Conservation (phyloP, 23 red algal species). For the Gracilaria vermiculophylla region DNA sequence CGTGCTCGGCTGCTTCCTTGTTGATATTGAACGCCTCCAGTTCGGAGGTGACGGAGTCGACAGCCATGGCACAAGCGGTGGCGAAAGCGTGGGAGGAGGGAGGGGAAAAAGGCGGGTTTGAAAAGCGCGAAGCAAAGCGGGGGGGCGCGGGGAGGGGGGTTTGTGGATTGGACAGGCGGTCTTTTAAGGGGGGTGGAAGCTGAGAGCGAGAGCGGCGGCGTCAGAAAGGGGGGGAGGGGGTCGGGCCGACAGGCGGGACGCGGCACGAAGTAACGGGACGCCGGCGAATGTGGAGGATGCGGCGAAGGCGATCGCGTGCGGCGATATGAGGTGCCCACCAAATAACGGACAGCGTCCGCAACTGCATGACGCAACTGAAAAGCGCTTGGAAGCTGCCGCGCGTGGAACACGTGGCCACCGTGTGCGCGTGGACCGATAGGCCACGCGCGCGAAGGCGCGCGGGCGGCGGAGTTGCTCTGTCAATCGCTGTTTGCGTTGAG, state of each 20-base stretch:
- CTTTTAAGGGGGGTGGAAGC: background rate
- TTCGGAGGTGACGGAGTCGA: slow-evolving; percentile 24
- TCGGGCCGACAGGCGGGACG: background rate
- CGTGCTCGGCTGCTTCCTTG: slow-evolving; percentile 47
- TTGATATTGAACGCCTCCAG: slow-evolving; percentile 51
- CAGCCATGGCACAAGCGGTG: background rate
- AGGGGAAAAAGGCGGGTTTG: background rate
- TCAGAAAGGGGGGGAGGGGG: background rate
- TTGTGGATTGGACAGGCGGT: background rate
- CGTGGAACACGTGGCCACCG: background rate
- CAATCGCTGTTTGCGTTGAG: too few species aligned
- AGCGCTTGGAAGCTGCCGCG: background rate
- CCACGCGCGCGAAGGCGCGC: background rate
- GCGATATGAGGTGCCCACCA: background rate
- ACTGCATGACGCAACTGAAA: background rate
- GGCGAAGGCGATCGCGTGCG: too few species aligned
- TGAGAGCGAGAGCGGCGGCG: background rate
- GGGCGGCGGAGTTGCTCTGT: too few species aligned
- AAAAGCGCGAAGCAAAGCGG: too few species aligned
- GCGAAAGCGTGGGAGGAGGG: background rate
- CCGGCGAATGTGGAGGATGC: background rate
- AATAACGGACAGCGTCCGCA: background rate
- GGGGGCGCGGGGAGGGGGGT: background rate
- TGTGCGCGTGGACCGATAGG: background rate
- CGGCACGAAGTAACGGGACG: background rate